Evolutionary conservation across 768 basidiomycete species (phyloP), one percentile per base, ranked within the genome.

Genomic region (Mycena chlorophos): DNA sequence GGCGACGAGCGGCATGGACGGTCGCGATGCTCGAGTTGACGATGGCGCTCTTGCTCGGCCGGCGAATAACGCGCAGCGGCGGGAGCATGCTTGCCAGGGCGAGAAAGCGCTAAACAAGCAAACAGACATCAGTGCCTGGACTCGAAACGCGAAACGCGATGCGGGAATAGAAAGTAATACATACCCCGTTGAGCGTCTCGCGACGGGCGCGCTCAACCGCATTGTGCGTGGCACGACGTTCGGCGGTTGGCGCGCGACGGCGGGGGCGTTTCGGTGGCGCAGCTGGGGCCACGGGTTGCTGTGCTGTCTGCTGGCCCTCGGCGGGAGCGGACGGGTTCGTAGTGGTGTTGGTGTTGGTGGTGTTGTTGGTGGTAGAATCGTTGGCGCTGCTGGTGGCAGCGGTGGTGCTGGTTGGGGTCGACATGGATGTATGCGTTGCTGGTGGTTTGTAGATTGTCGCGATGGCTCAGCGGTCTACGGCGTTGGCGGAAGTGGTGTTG

Each of bases 221-320:
- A 69, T 98, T 99, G 75, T 99, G 96, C 20, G 91, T 94, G 3
- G 94, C 93, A 30, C 96, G 79, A 72, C 95, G 91, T 71, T 98
- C 96, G 49, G 94, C 95, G 50, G 95, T 98, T 74, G 95, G 96
- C 52, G 94, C 94, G 28, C 94, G 84, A 61, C 93, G 83, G 65
- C 84, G 82, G 51, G 91, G 94, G 71, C 89, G 86, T 70, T 89
- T 91, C 53, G 73, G 65, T 60, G 51, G 60, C 26, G 19, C 23
- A 27, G 40, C 38, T 2, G 38, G 28, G n/a, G 23, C 23, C n/a
- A n/a, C n/a, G 10, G 31, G 10, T 63, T 51, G 59, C 52, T 13
- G 10, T 13, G 46, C 20, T 13, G 20, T 29, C 16, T 39, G 47
- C 26, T 20, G 40, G n/a, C 39, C 26, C 4, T 31, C 34, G 26